Percentiles rank a stretch among this genome's conserved stretches.
phyloP scores from a whole-genome alignment of 129 eudicot species.

The Flaveria sonorensis region DNA sequence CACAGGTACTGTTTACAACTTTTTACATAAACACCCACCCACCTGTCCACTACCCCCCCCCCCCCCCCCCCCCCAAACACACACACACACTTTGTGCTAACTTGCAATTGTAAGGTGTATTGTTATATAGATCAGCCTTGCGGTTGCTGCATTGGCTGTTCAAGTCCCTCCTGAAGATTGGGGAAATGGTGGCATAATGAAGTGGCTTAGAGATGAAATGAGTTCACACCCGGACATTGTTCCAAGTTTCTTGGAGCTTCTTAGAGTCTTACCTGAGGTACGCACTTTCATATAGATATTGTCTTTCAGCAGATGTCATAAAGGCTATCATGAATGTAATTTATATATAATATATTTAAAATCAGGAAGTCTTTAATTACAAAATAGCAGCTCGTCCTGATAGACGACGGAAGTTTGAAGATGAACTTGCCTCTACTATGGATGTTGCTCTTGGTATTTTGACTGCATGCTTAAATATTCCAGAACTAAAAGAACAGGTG shows the following conservation, averaged over 20 bases:
- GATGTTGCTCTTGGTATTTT: conserved; percentile 81
- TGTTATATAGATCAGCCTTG: conserved; percentile 86
- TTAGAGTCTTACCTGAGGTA: conserved; percentile 97
- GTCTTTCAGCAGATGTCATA: neutral
- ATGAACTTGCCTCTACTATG: conserved; percentile 77
- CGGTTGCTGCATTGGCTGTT: conserved; percentile 98
- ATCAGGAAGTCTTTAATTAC: conserved; percentile 85
- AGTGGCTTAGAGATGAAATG: conserved; percentile 92
- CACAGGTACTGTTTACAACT: conserved; percentile 62
- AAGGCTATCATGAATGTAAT: no score
- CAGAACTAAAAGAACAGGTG: conserved; percentile 89
- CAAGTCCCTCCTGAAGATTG: conserved; percentile 95
- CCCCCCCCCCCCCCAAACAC: neutral
- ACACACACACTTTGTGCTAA: neutral
- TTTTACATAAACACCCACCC: neutral
- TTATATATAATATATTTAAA: no score
- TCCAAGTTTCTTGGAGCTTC: conserved; percentile 89
- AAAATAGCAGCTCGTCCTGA: conserved; percentile 95
- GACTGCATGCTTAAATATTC: conserved; percentile 84
- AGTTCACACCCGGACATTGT: conserved; percentile 68
- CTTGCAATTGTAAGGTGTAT: conserved; percentile 13
- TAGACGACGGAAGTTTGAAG: conserved; percentile 88
- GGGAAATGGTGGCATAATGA: conserved; percentile 94
- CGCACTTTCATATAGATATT: neutral
- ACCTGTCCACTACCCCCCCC: no score